A percentile compares a stretch with the other conserved stretches of the same genome.
phyloP scores from a whole-genome alignment of 2,329 filamentous ascomycete genomes.

The Grosmannia huntii region DNA sequence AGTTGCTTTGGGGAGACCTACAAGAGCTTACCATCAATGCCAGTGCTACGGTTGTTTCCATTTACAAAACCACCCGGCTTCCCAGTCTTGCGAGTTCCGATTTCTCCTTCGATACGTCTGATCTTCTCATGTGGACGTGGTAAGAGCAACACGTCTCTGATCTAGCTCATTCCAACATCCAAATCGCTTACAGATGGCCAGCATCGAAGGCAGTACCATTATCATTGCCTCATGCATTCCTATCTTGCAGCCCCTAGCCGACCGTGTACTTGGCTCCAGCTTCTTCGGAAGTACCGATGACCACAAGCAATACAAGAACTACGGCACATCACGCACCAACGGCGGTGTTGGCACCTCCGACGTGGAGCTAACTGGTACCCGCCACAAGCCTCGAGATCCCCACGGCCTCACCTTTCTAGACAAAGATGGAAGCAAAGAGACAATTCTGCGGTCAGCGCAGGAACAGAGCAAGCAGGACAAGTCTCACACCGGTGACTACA shows the following conservation, averaged over 20 bases:
- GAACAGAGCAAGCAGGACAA: background rate
- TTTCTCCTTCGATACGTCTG: constrained; percentile 22
- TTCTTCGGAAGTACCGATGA: constrained; percentile 8
- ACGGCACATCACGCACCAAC: background rate
- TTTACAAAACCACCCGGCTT: constrained; percentile 19
- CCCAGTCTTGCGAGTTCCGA: constrained; percentile 16
- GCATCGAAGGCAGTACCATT: constrained; percentile 21
- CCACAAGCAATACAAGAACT: background rate
- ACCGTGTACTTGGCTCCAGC: constrained; percentile 11
- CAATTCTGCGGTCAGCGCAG: background rate
- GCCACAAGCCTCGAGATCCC: background rate
- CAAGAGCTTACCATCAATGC: background rate
- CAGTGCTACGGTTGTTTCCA: constrained; percentile 17
- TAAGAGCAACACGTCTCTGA: background rate
- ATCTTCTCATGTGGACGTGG: constrained; percentile 21
- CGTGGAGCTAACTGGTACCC: background rate
- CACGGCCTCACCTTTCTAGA: constrained; percentile 2
- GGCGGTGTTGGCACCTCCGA: background rate
- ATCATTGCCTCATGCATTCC: constrained; percentile 23
- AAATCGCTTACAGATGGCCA: constrained; percentile 2
- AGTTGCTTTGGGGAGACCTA: background rate
- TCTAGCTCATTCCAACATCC: no score
- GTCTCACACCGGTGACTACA: background rate
- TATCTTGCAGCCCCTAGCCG: constrained; percentile 19
- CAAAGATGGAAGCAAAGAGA: constrained; percentile 3